Evolutionary conservation across 768 basidiomycete genomes (phyloP).

Genomic region (Asterophora parasitica): DNA sequence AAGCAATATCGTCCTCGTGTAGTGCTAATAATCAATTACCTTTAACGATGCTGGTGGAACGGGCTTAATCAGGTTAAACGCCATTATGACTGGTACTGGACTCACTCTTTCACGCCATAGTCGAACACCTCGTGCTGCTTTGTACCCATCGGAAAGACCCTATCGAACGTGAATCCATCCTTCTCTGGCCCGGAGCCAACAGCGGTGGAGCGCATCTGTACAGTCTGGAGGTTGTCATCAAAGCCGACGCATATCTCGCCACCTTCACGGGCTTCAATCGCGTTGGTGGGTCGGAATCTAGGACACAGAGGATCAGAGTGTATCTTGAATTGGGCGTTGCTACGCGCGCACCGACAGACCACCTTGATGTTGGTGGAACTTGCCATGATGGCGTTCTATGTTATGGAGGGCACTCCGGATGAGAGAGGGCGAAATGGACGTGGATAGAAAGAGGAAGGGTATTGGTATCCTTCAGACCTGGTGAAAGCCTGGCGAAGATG

Average conservation of each 20-base stretch:
- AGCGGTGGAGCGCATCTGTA: conserved; percentile 69
- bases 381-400: conserved; percentile 42
- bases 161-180: conserved; percentile 97
- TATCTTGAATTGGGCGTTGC: conserved; percentile 5
- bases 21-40: conserved; percentile 38
- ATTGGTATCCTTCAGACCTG: conserved; percentile 15
- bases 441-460: conserved; percentile 12
- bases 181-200: conserved; percentile 81
- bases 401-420: conserved; percentile 15
- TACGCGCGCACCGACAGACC: conserved; percentile 83
- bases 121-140: conserved; percentile 94
- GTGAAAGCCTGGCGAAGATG: conserved; percentile 16
- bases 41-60: conserved; percentile 71
- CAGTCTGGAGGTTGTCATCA: conserved; percentile 81
- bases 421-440: conserved; percentile 7
- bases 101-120: conserved; percentile 96
- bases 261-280: conserved; percentile 84
- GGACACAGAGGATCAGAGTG: conserved; percentile 11
- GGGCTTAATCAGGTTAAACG: conserved; percentile 19
- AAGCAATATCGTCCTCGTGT: not conserved
- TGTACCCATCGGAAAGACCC: conserved; percentile 91
- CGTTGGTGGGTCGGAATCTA: conserved; percentile 94
- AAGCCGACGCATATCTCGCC: conserved; percentile 88
- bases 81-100: conserved; percentile 17
- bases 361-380: conserved; percentile 95